A percentile compares a stretch with the other conserved stretches of the same genome.
Evolutionary conservation across 2,329 filamentous ascomycete genomes (phyloP).

Genomic region (Chaetomium sp.): DNA sequence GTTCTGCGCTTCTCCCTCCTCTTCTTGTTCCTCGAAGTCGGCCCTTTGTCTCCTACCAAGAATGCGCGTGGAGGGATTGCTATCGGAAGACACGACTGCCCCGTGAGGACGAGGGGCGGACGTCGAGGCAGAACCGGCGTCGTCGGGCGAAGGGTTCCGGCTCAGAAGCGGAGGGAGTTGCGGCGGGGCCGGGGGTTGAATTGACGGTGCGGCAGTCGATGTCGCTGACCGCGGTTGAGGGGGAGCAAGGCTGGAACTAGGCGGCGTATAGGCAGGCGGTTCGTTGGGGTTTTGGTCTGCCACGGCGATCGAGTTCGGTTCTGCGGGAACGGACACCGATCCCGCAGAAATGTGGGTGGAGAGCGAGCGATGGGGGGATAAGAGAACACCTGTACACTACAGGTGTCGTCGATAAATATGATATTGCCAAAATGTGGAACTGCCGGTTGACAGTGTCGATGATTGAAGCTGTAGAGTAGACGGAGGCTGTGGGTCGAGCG

Average conservation of each 20-base stretch:
- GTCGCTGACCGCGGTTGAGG: slow-evolving; percentile 47
- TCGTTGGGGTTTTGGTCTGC: slow-evolving; percentile 57
- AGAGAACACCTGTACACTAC: not conserved
- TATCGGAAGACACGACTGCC: slow-evolving; percentile 12
- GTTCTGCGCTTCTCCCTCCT: slow-evolving; percentile 30
- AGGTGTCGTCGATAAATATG: not conserved
- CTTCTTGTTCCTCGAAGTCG: slow-evolving; percentile 34
- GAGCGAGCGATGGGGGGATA: not conserved
- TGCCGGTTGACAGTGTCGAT: not conserved
- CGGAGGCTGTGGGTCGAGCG: not conserved
- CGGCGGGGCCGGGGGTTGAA: slow-evolving; percentile 25
- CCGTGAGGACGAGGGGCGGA: slow-evolving; percentile 19
- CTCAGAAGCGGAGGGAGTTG: slow-evolving; percentile 16
- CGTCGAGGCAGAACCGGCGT: slow-evolving; percentile 10
- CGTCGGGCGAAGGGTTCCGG: slow-evolving; percentile 17
- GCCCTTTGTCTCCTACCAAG: slow-evolving; percentile 52
- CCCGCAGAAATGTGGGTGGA: slow-evolving; percentile 17
- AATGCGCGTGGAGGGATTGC: slow-evolving; percentile 31
- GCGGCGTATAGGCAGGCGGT: slow-evolving; percentile 47
- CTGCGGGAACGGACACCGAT: slow-evolving; percentile 30
- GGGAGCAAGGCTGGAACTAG: slow-evolving; percentile 61
- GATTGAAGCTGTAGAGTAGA: not conserved
- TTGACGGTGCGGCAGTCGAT: slow-evolving; percentile 41
- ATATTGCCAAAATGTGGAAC: not conserved
- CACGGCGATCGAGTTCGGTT: slow-evolving; percentile 56